These are phyloP conservation scores for Annulohypoxylon moriforme DNA, from an alignment of 495 filamentous ascomycete genomes.

Conservation along the genomic window DNA sequence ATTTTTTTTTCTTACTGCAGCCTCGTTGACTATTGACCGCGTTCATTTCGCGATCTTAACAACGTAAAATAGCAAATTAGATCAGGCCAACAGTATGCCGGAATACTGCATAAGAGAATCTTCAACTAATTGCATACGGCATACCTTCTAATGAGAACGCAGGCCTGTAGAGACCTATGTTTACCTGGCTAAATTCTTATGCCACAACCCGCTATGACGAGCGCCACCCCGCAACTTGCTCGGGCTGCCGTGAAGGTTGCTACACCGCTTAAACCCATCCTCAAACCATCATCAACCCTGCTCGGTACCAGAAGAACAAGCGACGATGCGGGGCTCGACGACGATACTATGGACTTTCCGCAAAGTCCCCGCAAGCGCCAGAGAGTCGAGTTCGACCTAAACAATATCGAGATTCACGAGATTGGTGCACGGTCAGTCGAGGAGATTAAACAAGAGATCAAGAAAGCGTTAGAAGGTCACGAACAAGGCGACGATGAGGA, in stretches of 20 bases:
- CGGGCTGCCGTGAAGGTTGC: slow-evolving; percentile 33
- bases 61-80: slow-evolving; percentile 1
- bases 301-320: slow-evolving; percentile 53
- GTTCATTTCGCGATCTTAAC: neutral
- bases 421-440: slow-evolving; percentile 57
- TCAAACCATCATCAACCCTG: slow-evolving; percentile 53
- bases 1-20: slow-evolving; percentile 18
- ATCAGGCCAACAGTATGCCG: slow-evolving; percentile 34
- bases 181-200: slow-evolving; percentile 15
- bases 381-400: slow-evolving; percentile 78
- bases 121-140: slow-evolving; percentile 5
- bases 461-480: slow-evolving; percentile 75
- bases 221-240: slow-evolving; percentile 42
- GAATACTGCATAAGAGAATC: slow-evolving; percentile 24
- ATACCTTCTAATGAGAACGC: slow-evolving; percentile 4
- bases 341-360: slow-evolving; percentile 51
- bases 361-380: slow-evolving; percentile 59
- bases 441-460: slow-evolving; percentile 78
- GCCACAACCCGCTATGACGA: slow-evolving; percentile 48
- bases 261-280: slow-evolving; percentile 59
- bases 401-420: slow-evolving; percentile 72
- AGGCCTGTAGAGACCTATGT: neutral
- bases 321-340: slow-evolving; percentile 55
- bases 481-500: slow-evolving; percentile 72
- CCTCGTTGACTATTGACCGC: slow-evolving; percentile 7